Evolutionary conservation across 1,139 yeast species (phyloP), one percentile per base, ranked within the genome.

Genomic region (Candida glucosophila): DNA sequence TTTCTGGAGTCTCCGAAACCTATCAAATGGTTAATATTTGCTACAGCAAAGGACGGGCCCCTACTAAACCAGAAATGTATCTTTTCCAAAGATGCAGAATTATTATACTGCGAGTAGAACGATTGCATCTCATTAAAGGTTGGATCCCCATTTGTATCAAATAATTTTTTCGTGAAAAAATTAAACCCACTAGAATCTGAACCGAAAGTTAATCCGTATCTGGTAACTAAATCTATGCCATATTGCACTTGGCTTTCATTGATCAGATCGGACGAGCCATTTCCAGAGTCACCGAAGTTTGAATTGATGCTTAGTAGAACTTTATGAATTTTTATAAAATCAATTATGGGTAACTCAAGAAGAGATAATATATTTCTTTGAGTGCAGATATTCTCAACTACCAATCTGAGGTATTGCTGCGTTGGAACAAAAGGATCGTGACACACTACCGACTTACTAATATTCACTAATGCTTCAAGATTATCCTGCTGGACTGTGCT

Each of bases 401-500:
- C 86, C 51, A 79, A 61, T 39, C 79, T 64, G 47, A 80, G 62
- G 43, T 80, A 80, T 41, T 78, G 86, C 30, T 72, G 77, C 4
- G 90, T 78, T 16, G 92, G 92, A 5, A 78, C 85, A 51, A 80
- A 80, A 5, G 88, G 85, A 46, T 80, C 90, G 34, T 80, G 70
- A 42, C 88, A 79, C 30, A 75, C 69, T 6, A 80, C 88, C 22
- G 82, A 71, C 47, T 79, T 80, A 8, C 90, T 88, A 19, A 80
- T 69, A 38, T 79, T 77, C 28, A 77, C 85, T 36, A 80, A 66
- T 2, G 90, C 88, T 49, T 79, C 88, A 36, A 80, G 53, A 37
- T 79, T 78, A 46, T 80, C 86, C 48, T 75, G 80, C 44, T 80
- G 88, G 3, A 80, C 90, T 0, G 92, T 79, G 28, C 88, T 79